phyloP scores from a whole-genome alignment of 331 rosid species.

The Arachis monticola region DNA sequence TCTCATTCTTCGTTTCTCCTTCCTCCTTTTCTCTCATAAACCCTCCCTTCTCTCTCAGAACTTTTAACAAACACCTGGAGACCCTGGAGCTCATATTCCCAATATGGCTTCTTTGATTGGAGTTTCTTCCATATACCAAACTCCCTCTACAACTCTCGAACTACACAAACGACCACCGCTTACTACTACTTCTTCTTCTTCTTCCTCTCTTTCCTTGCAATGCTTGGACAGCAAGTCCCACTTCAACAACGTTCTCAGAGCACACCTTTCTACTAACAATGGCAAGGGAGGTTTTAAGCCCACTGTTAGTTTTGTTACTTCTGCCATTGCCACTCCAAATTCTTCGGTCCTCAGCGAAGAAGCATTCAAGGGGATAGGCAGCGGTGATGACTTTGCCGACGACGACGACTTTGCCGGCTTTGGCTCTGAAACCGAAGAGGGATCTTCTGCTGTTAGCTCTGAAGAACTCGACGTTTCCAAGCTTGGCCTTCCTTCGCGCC shows the following conservation, averaged over 20 bases:
- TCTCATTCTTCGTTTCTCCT: not conserved
- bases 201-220: slow-evolving; percentile 49
- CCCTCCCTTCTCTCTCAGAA: not conserved
- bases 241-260: slow-evolving; percentile 56
- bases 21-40: not conserved
- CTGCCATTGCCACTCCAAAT: slow-evolving; percentile 88
- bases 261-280: slow-evolving; percentile 40
- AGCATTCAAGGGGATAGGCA: slow-evolving; percentile 76
- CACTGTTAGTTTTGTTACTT: slow-evolving; percentile 44
- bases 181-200: slow-evolving; percentile 49
- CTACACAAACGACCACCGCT: slow-evolving; percentile 42
- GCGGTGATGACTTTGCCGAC: slow-evolving; percentile 40
- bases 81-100: not conserved
- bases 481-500: slow-evolving; percentile 68
- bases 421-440: slow-evolving; percentile 40
- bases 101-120: slow-evolving; percentile 71
- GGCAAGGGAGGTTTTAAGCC: slow-evolving; percentile 42
- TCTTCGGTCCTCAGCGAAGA: slow-evolving; percentile 92
- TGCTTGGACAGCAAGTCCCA: slow-evolving; percentile 57
- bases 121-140: slow-evolving; percentile 66
- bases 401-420: slow-evolving; percentile 13
- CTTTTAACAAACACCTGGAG: not conserved
- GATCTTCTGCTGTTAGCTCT: slow-evolving; percentile 27
- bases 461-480: slow-evolving; percentile 83
- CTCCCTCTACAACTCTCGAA: slow-evolving; percentile 66